phyloP scores from a whole-genome alignment of 1,284 basidiomycete genomes.

The Bondarzewia mesenterica region DNA sequence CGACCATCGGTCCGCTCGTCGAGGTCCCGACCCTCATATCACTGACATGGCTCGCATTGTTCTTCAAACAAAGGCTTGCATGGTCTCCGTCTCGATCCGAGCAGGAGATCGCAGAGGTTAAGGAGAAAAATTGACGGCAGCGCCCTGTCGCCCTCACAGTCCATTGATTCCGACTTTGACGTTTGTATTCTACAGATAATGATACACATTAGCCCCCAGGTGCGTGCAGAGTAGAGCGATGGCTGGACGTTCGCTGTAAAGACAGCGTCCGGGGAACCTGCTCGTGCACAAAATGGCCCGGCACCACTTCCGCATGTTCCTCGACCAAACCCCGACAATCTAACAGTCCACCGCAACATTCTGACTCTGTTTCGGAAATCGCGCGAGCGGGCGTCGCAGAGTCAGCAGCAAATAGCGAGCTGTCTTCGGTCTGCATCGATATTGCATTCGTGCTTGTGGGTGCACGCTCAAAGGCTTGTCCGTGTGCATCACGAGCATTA shows the following conservation, averaged over 20 bases:
- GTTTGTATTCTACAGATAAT: no score
- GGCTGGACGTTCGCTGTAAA: background rate
- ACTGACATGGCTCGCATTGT: slow-evolving; percentile 66
- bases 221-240: background rate
- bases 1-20: slow-evolving; percentile 72
- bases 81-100: slow-evolving; percentile 36
- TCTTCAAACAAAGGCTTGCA: slow-evolving; percentile 34
- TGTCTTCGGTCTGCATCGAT: background rate
- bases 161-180: no score
- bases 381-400: background rate
- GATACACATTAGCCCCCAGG: no score
- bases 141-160: no score
- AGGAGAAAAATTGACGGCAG: background rate
- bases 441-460: background rate
- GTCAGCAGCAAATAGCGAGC: background rate
- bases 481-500: background rate
- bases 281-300: no score
- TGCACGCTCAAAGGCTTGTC: background rate
- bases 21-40: slow-evolving; percentile 73
- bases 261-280: background rate
- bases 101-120: background rate
- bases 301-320: background rate
- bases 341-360: slow-evolving; percentile 1
- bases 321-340: slow-evolving; percentile 2
- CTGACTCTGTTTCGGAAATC: background rate